These are phyloP conservation scores for Thalassiosira exigua DNA, from an alignment of 352 stramenopile species.

Conservation along the genomic window DNA sequence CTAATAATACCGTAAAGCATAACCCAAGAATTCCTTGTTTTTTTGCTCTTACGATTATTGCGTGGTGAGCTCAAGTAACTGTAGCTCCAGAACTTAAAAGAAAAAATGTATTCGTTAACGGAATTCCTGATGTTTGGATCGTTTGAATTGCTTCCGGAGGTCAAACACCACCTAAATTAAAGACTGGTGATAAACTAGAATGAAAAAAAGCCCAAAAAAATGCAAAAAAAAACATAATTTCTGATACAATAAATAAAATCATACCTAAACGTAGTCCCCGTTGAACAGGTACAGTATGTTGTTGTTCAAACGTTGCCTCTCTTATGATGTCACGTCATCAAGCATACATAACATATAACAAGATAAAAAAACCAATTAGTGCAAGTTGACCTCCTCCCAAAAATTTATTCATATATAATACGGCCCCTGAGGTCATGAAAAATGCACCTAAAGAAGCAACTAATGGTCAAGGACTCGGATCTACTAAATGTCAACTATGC, in stretches of 20 bases:
- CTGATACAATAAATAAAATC: constrained; percentile 73
- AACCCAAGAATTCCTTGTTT: constrained; percentile 67
- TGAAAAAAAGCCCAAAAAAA: constrained; percentile 78
- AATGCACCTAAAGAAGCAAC: constrained; percentile 50
- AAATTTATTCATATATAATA: constrained; percentile 55
- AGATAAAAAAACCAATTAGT: constrained; percentile 34
- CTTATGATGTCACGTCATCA: constrained; percentile 43
- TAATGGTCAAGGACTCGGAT: constrained; percentile 45
- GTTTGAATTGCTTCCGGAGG: constrained; percentile 65
- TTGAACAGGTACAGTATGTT: constrained; percentile 52
- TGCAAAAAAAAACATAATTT: constrained; percentile 77
- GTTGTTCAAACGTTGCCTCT: constrained; percentile 45
- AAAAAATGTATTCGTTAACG: constrained; percentile 75
- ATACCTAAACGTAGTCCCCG: constrained; percentile 69
- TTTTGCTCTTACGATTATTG: constrained; percentile 60
- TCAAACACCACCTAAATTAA: constrained; percentile 70
- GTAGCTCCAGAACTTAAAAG: constrained; percentile 71
- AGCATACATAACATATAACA: constrained; percentile 49
- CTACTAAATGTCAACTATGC: constrained; percentile 46
- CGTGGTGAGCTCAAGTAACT: constrained; percentile 68
- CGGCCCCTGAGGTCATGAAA: constrained; percentile 44
- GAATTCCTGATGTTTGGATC: constrained; percentile 69
- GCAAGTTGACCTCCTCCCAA: constrained; percentile 35
- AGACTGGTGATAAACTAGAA: constrained; percentile 67
- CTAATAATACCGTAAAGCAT: constrained; percentile 68